Percentiles rank a stretch among this genome's conserved stretches.
phyloP scores from a whole-genome alignment of 805 yeast species.

The Komagataella populi region DNA sequence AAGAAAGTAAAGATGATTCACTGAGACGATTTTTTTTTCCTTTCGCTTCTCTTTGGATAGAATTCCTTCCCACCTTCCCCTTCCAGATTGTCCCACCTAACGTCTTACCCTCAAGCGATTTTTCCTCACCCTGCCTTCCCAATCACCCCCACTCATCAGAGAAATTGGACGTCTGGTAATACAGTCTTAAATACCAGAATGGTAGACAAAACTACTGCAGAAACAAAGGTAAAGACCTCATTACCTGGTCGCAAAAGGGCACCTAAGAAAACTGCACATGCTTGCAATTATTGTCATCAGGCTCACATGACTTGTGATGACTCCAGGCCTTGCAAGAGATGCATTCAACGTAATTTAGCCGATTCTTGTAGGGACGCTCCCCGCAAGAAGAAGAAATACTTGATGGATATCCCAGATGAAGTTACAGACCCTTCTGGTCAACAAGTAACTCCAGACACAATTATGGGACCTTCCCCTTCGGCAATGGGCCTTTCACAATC shows the following conservation, averaged over 20 bases:
- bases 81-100: neutral
- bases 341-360: constrained; percentile 54
- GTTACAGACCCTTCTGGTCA: neutral
- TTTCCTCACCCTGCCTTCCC: neutral
- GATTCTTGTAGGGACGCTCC: constrained; percentile 81
- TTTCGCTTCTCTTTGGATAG: neutral
- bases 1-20: neutral
- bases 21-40: neutral
- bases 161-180: neutral
- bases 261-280: constrained; percentile 65
- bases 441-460: neutral
- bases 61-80: neutral
- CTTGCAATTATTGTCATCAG: constrained; percentile 83
- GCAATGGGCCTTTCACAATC: constrained; percentile 8
- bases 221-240: neutral
- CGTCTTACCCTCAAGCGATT: neutral
- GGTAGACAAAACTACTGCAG: neutral
- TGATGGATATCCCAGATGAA: constrained; percentile 40
- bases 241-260: constrained; percentile 2
- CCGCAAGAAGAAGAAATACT: constrained; percentile 70
- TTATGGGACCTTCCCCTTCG: neutral
- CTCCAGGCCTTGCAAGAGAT: constrained; percentile 48
- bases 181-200: neutral
- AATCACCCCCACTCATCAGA: neutral
- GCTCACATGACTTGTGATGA: constrained; percentile 90